Evolutionary conservation across 805 yeast species (phyloP).

Genomic region (Sugiyamaella smithiae): DNA sequence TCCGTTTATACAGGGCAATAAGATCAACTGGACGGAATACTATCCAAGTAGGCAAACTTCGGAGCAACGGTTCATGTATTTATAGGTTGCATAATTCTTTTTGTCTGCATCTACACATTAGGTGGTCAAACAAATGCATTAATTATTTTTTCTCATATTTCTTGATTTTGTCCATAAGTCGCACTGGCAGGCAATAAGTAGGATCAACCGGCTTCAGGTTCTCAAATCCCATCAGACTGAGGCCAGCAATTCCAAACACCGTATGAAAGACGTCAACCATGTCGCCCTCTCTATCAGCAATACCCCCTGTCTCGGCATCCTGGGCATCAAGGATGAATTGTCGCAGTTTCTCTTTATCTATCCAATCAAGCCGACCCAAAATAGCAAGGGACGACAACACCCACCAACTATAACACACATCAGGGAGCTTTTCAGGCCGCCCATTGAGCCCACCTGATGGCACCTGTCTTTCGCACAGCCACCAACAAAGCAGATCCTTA

Average conservation of each 20-base stretch:
- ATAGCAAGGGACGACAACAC: slow-evolving; percentile 73
- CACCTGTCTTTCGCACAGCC: slow-evolving; percentile 91
- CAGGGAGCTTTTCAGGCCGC: slow-evolving; percentile 92
- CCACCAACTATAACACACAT: slow-evolving; percentile 99
- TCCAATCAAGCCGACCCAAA: slow-evolving; percentile 68
- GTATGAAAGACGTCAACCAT: slow-evolving; percentile 94
- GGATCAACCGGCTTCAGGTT: slow-evolving; percentile 72
- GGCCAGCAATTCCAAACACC: slow-evolving; percentile 82
- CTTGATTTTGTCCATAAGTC: slow-evolving; percentile 35
- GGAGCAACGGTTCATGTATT: slow-evolving; percentile 22
- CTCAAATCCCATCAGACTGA: slow-evolving; percentile 68
- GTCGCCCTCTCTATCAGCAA: slow-evolving; percentile 87
- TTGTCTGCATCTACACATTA: background rate
- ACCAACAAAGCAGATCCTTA: slow-evolving; percentile 56
- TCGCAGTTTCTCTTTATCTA: slow-evolving; percentile 60
- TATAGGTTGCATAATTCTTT: slow-evolving; percentile 10
- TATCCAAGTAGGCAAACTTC: slow-evolving; percentile 55
- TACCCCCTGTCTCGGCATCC: slow-evolving; percentile 78
- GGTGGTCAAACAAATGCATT: background rate
- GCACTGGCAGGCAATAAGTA: slow-evolving; percentile 76
- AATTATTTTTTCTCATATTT: background rate
- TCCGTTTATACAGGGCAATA: slow-evolving; percentile 42
- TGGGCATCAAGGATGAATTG: slow-evolving; percentile 74
- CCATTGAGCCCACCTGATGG: slow-evolving; percentile 92
- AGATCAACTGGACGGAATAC: slow-evolving; percentile 72